These are phyloP conservation scores for Leonotis leonurus DNA, from an alignment of 257 asterid genomes.

Conservation along the genomic window DNA sequence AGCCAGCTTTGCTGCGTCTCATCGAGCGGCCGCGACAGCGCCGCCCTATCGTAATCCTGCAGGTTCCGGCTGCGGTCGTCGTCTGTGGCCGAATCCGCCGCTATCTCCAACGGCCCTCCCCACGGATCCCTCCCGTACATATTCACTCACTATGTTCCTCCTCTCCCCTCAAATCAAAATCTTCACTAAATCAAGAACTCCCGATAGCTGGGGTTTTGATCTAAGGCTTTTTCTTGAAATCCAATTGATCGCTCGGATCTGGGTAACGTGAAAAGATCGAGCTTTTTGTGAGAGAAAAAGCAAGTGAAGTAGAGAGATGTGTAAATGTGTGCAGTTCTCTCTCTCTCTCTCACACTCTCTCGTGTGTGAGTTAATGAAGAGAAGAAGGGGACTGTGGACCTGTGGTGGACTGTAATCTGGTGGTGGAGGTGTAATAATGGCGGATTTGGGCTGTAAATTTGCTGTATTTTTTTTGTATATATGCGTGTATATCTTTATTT, in stretches of 20 bases:
- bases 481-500: not conserved
- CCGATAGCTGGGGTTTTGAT: not conserved
- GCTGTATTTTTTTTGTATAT: slow-evolving; percentile 21
- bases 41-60: slow-evolving; percentile 86
- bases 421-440: slow-evolving; percentile 8
- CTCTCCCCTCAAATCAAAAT: not conserved
- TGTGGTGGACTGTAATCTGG: slow-evolving; percentile 19
- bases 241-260: slow-evolving; percentile 4
- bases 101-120: slow-evolving; percentile 98
- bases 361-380: not conserved
- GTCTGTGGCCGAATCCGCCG: slow-evolving; percentile 93
- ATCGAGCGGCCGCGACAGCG: slow-evolving; percentile 79
- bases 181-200: not conserved
- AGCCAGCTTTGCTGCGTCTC: slow-evolving; percentile 99
- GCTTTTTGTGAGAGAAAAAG: no score
- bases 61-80: slow-evolving; percentile 90
- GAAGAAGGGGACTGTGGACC: slow-evolving; percentile 14
- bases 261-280: slow-evolving; percentile 1
- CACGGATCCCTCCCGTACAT: slow-evolving; percentile 98
- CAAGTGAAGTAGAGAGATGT: no score
- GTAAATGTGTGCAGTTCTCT: slow-evolving; percentile 7
- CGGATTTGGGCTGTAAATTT: slow-evolving; percentile 20
- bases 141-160: slow-evolving; percentile 12
- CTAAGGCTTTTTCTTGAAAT: not conserved
- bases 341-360: no score